Evolutionary conservation across 2,329 filamentous ascomycete species (phyloP).

Genomic region (Colletotrichum echinochloae): DNA sequence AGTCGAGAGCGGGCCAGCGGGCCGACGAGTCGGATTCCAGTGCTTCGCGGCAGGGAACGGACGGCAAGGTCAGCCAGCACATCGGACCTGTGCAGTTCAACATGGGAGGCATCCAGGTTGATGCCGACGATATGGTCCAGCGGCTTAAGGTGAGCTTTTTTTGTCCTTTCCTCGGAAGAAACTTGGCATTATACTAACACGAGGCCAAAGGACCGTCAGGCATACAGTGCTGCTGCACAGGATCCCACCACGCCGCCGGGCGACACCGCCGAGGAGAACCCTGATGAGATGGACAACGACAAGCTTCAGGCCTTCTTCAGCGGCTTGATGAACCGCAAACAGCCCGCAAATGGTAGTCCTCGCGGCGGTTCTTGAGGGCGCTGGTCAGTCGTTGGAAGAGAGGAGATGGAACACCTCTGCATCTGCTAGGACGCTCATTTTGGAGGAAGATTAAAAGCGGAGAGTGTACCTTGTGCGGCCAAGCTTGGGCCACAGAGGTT

Average conservation of each 20-base stretch:
- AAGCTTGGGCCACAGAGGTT: conserved; percentile 10
- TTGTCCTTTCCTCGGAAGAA: background rate
- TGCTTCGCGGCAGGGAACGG: conserved; percentile 48
- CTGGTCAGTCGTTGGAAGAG: background rate
- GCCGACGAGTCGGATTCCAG: conserved; percentile 44
- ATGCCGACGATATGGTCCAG: conserved; percentile 93
- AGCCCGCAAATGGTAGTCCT: conserved; percentile 31
- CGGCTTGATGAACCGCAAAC: conserved; percentile 68
- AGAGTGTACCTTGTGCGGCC: conserved; percentile 5
- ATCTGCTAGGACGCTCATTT: background rate
- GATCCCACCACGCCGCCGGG: conserved; percentile 55
- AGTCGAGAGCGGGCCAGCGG: conserved; percentile 43
- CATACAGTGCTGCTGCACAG: conserved; percentile 60
- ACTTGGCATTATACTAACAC: conserved; percentile 41
- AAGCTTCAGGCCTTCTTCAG: conserved; percentile 71
- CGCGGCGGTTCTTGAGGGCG: conserved; percentile 23
- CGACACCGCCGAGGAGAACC: conserved; percentile 50
- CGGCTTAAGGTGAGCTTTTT: conserved; percentile 75
- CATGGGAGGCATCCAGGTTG: conserved; percentile 96
- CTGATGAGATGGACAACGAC: conserved; percentile 64
- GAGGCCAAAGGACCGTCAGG: conserved; percentile 65
- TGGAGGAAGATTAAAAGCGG: conserved; percentile 1
- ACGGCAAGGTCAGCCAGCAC: conserved; percentile 75
- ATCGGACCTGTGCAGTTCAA: conserved; percentile 98
- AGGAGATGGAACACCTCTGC: background rate